Conservation (phyloP, 2,329 filamentous ascomycete genomes). For the Emergomyces orientalis region DNA sequence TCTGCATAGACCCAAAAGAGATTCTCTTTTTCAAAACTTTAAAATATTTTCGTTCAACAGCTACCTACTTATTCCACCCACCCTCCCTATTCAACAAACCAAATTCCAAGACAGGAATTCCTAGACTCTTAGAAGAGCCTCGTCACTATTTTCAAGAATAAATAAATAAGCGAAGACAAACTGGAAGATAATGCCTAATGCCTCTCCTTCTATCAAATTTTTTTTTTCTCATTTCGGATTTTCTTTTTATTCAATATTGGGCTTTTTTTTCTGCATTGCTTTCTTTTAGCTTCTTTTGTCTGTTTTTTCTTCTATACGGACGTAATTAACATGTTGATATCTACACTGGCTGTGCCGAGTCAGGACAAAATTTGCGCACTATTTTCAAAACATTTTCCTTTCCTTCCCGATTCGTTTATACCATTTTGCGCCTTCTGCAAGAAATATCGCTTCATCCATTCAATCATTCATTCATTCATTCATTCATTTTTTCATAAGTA, state of each 20-base stretch:
- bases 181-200: background rate
- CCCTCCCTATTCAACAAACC: background rate
- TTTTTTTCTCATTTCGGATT: background rate
- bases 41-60: background rate
- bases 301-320: no score
- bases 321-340: no score
- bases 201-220: background rate
- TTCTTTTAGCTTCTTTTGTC: background rate
- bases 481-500: no score
- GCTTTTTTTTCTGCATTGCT: background rate
- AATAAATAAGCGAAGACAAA: background rate
- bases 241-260: background rate
- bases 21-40: background rate
- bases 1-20: no score
- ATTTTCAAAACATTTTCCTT: no score
- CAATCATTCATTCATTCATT: no score
- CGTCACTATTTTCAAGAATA: background rate
- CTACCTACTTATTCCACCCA: background rate
- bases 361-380: no score
- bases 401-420: no score
- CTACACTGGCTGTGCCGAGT: no score
- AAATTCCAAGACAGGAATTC: background rate
- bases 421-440: no score
- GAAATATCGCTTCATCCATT: no score
- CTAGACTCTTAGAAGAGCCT: background rate